These are phyloP conservation scores for Talaromyces proteolyticus DNA, from an alignment of 495 filamentous ascomycete species.

Conservation along the genomic window DNA sequence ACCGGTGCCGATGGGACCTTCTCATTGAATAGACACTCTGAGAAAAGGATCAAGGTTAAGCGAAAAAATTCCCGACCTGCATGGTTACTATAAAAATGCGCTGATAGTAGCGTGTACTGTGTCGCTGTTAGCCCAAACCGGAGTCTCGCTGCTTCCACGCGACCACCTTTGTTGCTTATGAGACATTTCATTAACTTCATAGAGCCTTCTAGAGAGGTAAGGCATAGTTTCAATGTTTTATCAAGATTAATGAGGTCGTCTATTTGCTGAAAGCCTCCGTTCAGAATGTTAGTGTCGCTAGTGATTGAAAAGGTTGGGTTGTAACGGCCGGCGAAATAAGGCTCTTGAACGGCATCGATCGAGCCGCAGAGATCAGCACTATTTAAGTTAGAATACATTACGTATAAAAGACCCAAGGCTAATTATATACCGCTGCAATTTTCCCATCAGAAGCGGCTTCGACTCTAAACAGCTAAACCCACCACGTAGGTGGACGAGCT, in stretches of 20 bases:
- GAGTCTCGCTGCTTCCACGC: background rate
- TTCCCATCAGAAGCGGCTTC: slow-evolving; percentile 20
- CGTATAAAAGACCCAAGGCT: background rate
- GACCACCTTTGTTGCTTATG: background rate
- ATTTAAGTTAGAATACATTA: background rate
- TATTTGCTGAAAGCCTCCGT: background rate
- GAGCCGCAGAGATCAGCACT: slow-evolving; percentile 3
- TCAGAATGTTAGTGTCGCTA: background rate
- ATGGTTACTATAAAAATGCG: background rate
- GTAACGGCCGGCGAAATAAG: slow-evolving; percentile 1
- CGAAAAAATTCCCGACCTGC: background rate
- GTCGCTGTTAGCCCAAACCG: background rate
- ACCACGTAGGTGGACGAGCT: slow-evolving; percentile 29
- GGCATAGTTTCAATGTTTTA: background rate
- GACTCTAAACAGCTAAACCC: slow-evolving; percentile 17
- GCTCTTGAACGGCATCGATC: background rate
- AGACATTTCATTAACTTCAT: background rate
- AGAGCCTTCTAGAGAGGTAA: background rate
- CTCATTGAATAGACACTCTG: background rate
- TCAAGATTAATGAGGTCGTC: background rate
- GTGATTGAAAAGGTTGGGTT: background rate
- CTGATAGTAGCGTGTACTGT: slow-evolving; percentile 3
- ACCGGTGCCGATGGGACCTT: background rate
- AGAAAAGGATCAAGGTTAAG: slow-evolving; percentile 1
- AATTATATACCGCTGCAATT: slow-evolving; percentile 18